These are phyloP conservation scores for Calocybe cyanea DNA, from an alignment of 768 basidiomycete genomes.

Conservation along the genomic window DNA sequence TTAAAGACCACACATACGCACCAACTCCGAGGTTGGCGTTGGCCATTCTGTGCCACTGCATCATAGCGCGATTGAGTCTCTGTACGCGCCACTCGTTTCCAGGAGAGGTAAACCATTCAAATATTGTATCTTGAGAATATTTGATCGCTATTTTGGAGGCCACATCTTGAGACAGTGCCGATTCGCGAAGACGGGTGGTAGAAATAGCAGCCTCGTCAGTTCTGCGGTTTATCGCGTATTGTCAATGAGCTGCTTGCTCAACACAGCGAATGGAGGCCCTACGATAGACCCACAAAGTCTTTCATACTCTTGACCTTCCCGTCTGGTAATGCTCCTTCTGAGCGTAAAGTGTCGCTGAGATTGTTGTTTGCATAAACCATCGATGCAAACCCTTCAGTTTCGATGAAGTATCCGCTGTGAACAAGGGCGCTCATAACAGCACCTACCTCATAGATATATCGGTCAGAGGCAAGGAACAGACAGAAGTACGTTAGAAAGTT, in stretches of 20 bases:
- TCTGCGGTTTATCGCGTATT: neutral
- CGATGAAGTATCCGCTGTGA: neutral
- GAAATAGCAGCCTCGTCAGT: neutral
- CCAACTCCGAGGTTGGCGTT: neutral
- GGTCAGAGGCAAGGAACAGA: neutral
- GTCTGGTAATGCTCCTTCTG: neutral
- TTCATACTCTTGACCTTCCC: neutral
- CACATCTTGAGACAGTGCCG: neutral
- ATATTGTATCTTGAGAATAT: neutral
- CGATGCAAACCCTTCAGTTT: neutral
- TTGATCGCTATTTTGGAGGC: neutral
- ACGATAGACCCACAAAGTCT: neutral
- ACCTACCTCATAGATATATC: neutral
- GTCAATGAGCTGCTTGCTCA: neutral
- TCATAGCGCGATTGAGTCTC: conserved; percentile 1
- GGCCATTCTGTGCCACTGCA: neutral
- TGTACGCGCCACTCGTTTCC: conserved; percentile 3
- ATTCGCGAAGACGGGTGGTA: neutral
- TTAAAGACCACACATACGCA: neutral
- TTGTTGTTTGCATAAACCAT: neutral
- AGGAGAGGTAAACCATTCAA: conserved; percentile 5
- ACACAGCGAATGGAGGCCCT: neutral
- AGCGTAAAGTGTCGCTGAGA: neutral
- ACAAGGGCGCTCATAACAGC: neutral
- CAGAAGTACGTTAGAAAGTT: neutral